A percentile compares a stretch with the other conserved stretches of the same genome.
These are phyloP conservation scores for Candida ponderosae DNA, from an alignment of 805 yeast species.

Conservation along the genomic window DNA sequence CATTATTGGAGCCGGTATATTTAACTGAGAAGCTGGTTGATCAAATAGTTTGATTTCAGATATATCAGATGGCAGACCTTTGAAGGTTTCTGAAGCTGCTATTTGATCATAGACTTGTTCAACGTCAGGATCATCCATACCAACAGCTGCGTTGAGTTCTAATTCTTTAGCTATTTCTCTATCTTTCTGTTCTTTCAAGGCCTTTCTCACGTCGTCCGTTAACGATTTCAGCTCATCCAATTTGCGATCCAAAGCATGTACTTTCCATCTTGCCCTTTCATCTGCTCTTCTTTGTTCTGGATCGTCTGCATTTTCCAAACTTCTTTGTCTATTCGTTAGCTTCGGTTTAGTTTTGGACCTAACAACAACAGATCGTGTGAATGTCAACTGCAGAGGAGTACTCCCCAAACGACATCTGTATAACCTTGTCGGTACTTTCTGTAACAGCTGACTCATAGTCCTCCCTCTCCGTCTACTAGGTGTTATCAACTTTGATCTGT, in stretches of 20 bases:
- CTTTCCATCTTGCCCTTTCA: neutral
- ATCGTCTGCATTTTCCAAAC: neutral
- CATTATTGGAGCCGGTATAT: conserved; percentile 27
- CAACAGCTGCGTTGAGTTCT: neutral
- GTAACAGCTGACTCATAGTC: too few species aligned
- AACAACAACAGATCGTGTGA: neutral
- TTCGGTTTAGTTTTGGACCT: neutral
- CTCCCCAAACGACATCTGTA: too few species aligned
- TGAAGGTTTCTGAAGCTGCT: neutral
- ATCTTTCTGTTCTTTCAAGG: neutral
- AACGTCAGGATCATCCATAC: neutral
- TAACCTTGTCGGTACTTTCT: too few species aligned
- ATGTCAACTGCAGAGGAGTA: neutral
- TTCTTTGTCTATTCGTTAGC: neutral
- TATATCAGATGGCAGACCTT: neutral
- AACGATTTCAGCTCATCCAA: neutral
- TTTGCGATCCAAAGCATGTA: neutral
- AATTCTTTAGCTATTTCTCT: neutral
- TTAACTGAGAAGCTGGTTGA: conserved; percentile 15
- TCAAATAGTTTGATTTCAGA: conserved; percentile 8
- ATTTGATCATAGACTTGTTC: neutral
- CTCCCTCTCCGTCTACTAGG: too few species aligned
- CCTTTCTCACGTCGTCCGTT: neutral
- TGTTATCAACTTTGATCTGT: too few species aligned
- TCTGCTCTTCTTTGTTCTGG: neutral